Evolutionary conservation across 2,329 filamentous ascomycete genomes (phyloP), one percentile per base, ranked within the genome.

Genomic region (Geosmithia putterillii): DNA sequence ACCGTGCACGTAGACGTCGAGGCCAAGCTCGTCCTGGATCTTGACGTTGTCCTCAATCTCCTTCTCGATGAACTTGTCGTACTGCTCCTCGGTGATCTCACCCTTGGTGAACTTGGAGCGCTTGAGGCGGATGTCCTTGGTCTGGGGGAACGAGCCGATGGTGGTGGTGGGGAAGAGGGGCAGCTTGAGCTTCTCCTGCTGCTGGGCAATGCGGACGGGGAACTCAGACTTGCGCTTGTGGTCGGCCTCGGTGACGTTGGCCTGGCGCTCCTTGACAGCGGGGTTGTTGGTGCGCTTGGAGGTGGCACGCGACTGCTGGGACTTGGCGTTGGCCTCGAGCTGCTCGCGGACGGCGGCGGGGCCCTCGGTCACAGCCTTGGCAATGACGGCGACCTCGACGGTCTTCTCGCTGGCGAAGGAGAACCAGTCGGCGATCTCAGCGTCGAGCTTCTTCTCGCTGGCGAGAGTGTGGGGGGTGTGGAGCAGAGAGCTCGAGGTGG

Each of bases 81-180:
- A 98, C 73, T 96, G 73, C 61, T 82, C 76, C 56, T 81, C 74
- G 42, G 83, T 89, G 67, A 98, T 96, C 69, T 96, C 89, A 62
- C 84, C 85, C 83, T 98, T 98, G 76, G 89, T 94, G 75, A 95
- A 87, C 78, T 92, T 95, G 80, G 92, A 94, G 61, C 92, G 86
- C 71, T 89, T 81, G 57, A 94, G 72, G 71, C 92, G 88, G 71
- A 98, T 98, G 69, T 96, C 87, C 77, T 90, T 89, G 66, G 92
- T 98, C 77, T 98, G 92, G 55, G 92, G 92, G 86, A 98, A 98
- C 45, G 90, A 96, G 55, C 92, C 92, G 54, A 98, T 98, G 64
- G 92, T 98, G 65, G 92, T 98, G 62, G 92, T 98, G 51, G 92
- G 92, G 86, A 98, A 98, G 53, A 90, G 75, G 55, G 92, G 92